Evolutionary conservation across 495 filamentous ascomycete species (phyloP), one percentile per base, ranked within the genome.

Genomic region (Talaromyces wortmannii): DNA sequence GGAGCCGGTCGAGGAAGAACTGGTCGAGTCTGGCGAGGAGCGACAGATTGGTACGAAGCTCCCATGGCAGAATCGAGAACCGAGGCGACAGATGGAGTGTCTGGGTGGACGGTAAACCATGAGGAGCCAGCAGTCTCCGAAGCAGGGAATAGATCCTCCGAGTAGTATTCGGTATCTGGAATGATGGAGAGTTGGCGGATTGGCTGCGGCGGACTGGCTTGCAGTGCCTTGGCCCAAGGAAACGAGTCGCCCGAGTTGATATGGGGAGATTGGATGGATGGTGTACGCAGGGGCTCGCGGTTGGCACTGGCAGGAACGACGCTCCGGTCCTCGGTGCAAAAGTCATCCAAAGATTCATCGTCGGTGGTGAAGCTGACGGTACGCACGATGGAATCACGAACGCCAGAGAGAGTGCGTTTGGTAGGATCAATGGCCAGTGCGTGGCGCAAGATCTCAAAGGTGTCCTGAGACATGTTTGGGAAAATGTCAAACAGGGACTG

Each of bases 401-500:
- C 83, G 55, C 77, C 86, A 31, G 77, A 75, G 42, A 98, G 76
- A 11, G 91, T 96, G 48, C 94, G 86, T 78, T 91, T 96, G 57
- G 79, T 78, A 10, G 94, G 95, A 70, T 97, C 92, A 60, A 97
- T 74, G 58, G 89, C 86, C 78, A 98, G 78, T 62, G 90, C 91
- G 64, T 92, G 81, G 31, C 85, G 80, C 69, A 98, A 80, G 58
- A 97, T 90, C 68, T 95, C 90, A 64, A 87, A 98, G 0, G 94
- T 96, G 64, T 98, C 94, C 65, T 95, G 90, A 55, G 92, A 96
- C 91, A 98, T 92, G 68, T 90, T 95, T 30, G 94, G 91, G 70
- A 98, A 98, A 63, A 97, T 90, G 70, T 98, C 94, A 72, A 97
- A 97, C 30, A 98, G 82, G 10, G 90, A 94, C 69, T 97, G 91